Evolutionary conservation across 495 filamentous ascomycete genomes (phyloP), one percentile per base, ranked within the genome.

Genomic region (Hypomontagnella submonticulosa): DNA sequence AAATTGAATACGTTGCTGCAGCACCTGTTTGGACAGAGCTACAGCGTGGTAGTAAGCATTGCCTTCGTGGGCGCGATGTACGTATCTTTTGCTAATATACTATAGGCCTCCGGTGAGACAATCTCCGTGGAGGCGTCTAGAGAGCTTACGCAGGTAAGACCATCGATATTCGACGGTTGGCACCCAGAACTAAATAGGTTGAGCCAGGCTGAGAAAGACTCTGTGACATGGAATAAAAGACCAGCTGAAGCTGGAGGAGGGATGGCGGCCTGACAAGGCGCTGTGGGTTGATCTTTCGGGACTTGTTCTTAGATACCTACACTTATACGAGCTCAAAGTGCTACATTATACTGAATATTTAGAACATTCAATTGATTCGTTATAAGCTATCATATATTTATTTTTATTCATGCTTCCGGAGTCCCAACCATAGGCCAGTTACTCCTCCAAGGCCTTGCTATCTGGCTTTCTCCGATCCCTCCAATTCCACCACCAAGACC

Each of bases 81-180:
- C 6, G n/a, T 5, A 12, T 58, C 37, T 15, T 13, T 48, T 48
- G 36, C 20, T 58, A 27, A 58, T 38, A 16, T 12, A 33, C 38
- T 5, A 7, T 36, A 58, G 55, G 41, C 34, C 4, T 47, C 32
- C n/a, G 55, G 55, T 23, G 34, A 48, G 11, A 58, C 55, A 37
- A 38, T 48, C 55, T 47, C 42, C 2, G 55, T 58, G 9, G 55
- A 58, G 10, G 55, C 42, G 34, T 23, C 32, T 48, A 58, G 55
- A 48, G 55, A 34, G 30, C 55, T 58, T 16, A 58, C 55, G 37
- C 41, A 58, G 55, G 55, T 48, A 20, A 58, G 43, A 48, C 34
- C 37, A 37, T 47, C 40, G 36, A 23, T 37, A 19, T 9, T 23
- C 2, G 2, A n/a, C 47, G 32, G 23, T 32, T 4, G 20, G 20